Percentiles rank a stretch among this genome's conserved stretches.
phyloP scores from a whole-genome alignment of 1,284 basidiomycete species.

The Ceratobasidium sp. region DNA sequence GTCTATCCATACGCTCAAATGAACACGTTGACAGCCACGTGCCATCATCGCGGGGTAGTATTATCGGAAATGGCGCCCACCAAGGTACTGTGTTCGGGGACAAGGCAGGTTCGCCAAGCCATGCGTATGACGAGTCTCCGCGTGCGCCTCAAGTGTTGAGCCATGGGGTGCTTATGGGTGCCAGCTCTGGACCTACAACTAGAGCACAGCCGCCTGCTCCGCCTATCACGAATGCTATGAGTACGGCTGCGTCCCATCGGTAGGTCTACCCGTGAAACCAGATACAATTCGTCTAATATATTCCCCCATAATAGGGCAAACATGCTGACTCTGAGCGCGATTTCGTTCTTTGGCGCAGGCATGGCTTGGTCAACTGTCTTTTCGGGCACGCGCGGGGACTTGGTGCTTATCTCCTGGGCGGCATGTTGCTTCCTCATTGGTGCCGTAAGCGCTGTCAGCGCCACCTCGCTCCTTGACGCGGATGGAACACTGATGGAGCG shows the following conservation, averaged over 20 bases:
- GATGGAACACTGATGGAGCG: neutral
- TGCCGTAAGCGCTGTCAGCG: neutral
- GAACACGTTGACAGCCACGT: no score
- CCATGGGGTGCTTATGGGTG: no score
- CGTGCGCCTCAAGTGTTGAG: no score
- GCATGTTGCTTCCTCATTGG: conserved; percentile 18
- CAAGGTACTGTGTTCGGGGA: no score
- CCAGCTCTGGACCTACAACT: no score
- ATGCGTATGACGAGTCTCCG: no score
- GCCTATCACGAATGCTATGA: no score
- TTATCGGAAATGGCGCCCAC: no score
- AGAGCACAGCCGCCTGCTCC: no score
- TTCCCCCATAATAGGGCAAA: neutral
- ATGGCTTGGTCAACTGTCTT: conserved; percentile 26
- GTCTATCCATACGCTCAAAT: no score
- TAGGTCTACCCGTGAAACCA: neutral
- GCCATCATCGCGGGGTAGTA: no score
- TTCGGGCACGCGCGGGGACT: conserved; percentile 13
- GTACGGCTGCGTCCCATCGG: neutral
- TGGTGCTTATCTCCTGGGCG: conserved; percentile 10
- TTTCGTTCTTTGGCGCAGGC: conserved; percentile 23
- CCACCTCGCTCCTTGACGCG: conserved; percentile 17
- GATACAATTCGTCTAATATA: neutral
- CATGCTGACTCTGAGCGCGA: neutral
- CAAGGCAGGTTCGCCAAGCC: no score